Conservation (phyloP, 2,329 filamentous ascomycete genomes). For the Ceratocystis cubensis region DNA sequence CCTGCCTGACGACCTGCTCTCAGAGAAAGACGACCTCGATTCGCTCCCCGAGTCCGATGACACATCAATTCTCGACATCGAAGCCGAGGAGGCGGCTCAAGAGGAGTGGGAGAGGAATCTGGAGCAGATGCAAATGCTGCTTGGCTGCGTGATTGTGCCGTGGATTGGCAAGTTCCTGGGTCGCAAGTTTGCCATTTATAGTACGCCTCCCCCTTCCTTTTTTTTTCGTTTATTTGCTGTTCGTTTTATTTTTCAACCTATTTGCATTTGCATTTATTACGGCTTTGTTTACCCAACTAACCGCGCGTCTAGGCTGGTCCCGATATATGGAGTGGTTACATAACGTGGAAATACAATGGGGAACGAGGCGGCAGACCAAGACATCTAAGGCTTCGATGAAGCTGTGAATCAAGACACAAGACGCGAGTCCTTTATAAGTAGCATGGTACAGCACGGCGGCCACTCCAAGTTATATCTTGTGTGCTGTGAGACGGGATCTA, state of each 20-base stretch:
- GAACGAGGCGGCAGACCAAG: slow-evolving; percentile 51
- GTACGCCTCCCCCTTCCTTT: slow-evolving; percentile 39
- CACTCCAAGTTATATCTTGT: neutral
- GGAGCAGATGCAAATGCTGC: slow-evolving; percentile 80
- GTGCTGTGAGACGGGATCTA: slow-evolving; percentile 4
- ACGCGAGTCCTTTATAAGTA: neutral
- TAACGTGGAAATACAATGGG: slow-evolving; percentile 55
- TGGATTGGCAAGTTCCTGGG: slow-evolving; percentile 93
- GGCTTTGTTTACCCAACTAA: neutral
- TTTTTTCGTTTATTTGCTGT: no score
- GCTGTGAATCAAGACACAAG: neutral
- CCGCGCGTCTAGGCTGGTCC: slow-evolving; percentile 55
- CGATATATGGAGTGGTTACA: slow-evolving; percentile 94
- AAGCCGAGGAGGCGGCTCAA: slow-evolving; percentile 71
- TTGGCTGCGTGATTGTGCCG: slow-evolving; percentile 90
- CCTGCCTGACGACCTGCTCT: slow-evolving; percentile 36
- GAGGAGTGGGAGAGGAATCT: slow-evolving; percentile 89
- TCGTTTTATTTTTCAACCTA: neutral
- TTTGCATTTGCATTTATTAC: neutral
- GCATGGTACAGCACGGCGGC: neutral
- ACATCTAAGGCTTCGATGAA: slow-evolving; percentile 38
- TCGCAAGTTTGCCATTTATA: slow-evolving; percentile 90
- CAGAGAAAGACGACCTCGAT: slow-evolving; percentile 47
- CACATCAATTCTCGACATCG: slow-evolving; percentile 37
- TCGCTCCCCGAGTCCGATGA: slow-evolving; percentile 46